Evolutionary conservation across 352 stramenopile genomes (phyloP), one percentile per base, ranked within the genome.

Genomic region (Phytopythium sindhum): DNA sequence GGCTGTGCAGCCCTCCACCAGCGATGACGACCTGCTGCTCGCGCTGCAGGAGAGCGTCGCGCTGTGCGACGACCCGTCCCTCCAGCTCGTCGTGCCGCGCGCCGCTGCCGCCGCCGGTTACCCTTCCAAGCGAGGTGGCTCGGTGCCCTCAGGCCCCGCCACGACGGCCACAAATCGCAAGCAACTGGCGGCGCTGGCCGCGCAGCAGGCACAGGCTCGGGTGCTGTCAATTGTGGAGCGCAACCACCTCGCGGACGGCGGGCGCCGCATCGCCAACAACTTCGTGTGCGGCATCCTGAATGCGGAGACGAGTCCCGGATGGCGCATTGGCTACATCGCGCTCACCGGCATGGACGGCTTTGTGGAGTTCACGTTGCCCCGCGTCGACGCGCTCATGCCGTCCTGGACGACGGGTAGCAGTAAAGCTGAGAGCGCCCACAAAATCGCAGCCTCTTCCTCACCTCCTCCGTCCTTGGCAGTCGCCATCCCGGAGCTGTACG

Each of bases 21-120:
- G 77, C 57, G 84, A 95, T 44, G 83, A 95, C 39, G 86, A 95
- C 52, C 68, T 95, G 15, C 92, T 83, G 82, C 82, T 92, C 53
- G 82, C 86, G 33, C 68, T 93, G 11, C 80, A 91, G 28, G 84
- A 91, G 39, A 91, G 78, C 66, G 70, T 91, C 31, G 81, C 76
- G 28, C 61, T 95, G 5, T 90, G 80, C 55, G 83, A 86, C 53
- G 86, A 95, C 64, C 65, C 84, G 33, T 82, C 80, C 42, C 56
- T 61, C 17, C 56, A 61, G 56, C 76, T 95, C 17, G 69, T 69
- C 2, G 72, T 90, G 29, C 75, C 83, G 12, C 68, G 75, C 15
- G 56, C 60, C 12, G 63, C 67, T 9, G n/a, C 31, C 0, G n/a
- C 19, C 9, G 2, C 29, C 21, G 35, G n/a, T 6, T 10, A 26